Percentiles rank a stretch among this genome's conserved stretches.
Conservation (phyloP, 2,329 filamentous ascomycete genomes). For the Didymella arachidicola region DNA sequence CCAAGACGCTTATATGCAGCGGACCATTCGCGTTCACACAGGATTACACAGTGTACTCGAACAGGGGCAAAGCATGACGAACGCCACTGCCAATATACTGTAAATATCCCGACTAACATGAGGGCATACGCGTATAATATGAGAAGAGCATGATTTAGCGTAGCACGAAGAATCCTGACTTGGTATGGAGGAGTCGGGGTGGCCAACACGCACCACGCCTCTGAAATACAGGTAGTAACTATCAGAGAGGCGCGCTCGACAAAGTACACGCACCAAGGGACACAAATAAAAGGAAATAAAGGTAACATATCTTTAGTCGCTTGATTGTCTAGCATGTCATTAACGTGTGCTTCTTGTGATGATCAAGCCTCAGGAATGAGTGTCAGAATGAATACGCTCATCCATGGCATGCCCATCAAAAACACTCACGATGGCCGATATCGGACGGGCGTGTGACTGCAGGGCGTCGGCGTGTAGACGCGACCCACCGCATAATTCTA, state of each 20-base stretch:
- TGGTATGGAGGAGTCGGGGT: not conserved
- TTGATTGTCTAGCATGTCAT: too few species aligned
- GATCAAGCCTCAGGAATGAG: not conserved
- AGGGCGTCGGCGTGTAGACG: slow-evolving; percentile 15
- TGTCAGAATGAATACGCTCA: not conserved
- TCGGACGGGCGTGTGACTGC: slow-evolving; percentile 3
- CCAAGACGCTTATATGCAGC: not conserved
- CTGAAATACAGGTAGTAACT: not conserved
- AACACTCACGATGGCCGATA: slow-evolving; percentile 4
- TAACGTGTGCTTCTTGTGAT: too few species aligned
- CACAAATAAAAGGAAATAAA: not conserved
- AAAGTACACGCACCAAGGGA: not conserved
- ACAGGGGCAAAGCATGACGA: not conserved
- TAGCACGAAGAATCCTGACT: not conserved
- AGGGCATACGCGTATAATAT: not conserved
- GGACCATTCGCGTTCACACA: too few species aligned
- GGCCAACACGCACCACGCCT: not conserved
- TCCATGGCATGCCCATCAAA: not conserved
- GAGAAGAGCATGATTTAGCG: not conserved
- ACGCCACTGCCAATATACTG: not conserved
- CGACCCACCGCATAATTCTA: slow-evolving; percentile 22
- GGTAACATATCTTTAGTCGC: too few species aligned
- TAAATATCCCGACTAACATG: too few species aligned
- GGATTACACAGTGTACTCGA: too few species aligned
- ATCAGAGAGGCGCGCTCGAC: too few species aligned